Conservation (phyloP, 805 yeast species). For the Yarrowia osloensis region DNA sequence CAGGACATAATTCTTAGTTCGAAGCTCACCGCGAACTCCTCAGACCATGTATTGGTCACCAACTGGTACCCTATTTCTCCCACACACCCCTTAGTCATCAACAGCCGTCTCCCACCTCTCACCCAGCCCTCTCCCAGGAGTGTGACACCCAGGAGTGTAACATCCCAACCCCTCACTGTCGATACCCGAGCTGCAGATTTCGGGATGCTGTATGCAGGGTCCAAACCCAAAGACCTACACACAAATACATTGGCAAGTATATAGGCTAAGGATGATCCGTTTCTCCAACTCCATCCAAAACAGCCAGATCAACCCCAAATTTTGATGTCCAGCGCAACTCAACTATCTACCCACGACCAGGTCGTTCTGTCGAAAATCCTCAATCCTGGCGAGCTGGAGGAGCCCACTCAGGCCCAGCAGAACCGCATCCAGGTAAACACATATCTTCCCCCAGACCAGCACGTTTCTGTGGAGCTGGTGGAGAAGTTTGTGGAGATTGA, state of each 20-base stretch:
- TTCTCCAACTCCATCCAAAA: background rate
- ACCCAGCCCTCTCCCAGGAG: too few species aligned
- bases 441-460: slow-evolving; percentile 37
- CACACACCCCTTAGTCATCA: too few species aligned
- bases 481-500: slow-evolving; percentile 34
- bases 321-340: slow-evolving; percentile 32
- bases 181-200: slow-evolving; percentile 19
- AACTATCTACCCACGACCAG: slow-evolving; percentile 31
- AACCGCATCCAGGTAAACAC: slow-evolving; percentile 34
- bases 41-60: too few species aligned
- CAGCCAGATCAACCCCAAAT: too few species aligned
- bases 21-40: too few species aligned
- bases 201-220: slow-evolving; percentile 3
- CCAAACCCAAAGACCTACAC: background rate
- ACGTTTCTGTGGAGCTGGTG: slow-evolving; percentile 33
- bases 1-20: too few species aligned
- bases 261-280: background rate
- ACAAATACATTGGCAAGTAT: background rate
- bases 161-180: slow-evolving; percentile 12
- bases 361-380: slow-evolving; percentile 31
- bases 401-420: slow-evolving; percentile 1
- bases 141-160: too few species aligned
- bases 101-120: too few species aligned
- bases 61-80: too few species aligned
- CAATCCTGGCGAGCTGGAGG: slow-evolving; percentile 32